Evolutionary conservation across 495 filamentous ascomycete species (phyloP).

Genomic region (Polyplosphaeria fusca): DNA sequence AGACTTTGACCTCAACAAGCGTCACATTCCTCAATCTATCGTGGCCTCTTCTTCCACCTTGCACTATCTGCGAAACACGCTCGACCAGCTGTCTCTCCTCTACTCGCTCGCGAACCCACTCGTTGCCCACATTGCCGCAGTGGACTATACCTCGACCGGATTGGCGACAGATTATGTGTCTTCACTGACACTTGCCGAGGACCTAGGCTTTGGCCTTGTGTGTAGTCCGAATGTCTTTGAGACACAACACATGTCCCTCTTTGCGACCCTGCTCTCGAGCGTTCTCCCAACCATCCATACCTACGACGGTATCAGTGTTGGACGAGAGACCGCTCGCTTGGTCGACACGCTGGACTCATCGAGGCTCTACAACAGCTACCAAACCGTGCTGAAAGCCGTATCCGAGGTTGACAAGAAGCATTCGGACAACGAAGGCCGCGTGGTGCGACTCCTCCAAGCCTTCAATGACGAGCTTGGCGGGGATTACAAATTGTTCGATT

Average conservation of each 20-base stretch:
- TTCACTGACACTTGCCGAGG: conserved; percentile 78
- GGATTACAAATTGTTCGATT: conserved; percentile 89
- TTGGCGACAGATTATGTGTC: conserved; percentile 86
- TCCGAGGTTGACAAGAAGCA: conserved; percentile 64
- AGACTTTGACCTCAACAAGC: conserved; percentile 88
- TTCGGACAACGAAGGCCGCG: conserved; percentile 68
- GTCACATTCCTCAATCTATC: conserved; percentile 84
- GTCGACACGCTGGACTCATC: conserved; percentile 76
- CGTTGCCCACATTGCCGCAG: conserved; percentile 88
- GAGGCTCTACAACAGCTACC: conserved; percentile 67
- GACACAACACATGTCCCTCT: conserved; percentile 89
- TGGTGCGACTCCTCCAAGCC: conserved; percentile 67
- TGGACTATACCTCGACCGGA: conserved; percentile 70
- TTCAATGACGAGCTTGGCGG: conserved; percentile 94
- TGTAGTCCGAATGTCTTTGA: conserved; percentile 84
- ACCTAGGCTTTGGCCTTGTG: conserved; percentile 82
- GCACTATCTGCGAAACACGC: conserved; percentile 70
- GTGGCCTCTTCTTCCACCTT: conserved; percentile 80
- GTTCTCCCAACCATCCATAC: conserved; percentile 83
- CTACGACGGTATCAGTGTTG: conserved; percentile 85
- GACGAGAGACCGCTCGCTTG: conserved; percentile 79
- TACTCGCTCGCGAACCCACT: conserved; percentile 89
- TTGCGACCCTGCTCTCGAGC: conserved; percentile 77
- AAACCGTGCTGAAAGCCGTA: conserved; percentile 58
- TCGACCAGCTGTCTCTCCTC: conserved; percentile 85